These are phyloP conservation scores for Westerdykella aurantiaca DNA, from an alignment of 2,329 filamentous ascomycete species.

Conservation along the genomic window DNA sequence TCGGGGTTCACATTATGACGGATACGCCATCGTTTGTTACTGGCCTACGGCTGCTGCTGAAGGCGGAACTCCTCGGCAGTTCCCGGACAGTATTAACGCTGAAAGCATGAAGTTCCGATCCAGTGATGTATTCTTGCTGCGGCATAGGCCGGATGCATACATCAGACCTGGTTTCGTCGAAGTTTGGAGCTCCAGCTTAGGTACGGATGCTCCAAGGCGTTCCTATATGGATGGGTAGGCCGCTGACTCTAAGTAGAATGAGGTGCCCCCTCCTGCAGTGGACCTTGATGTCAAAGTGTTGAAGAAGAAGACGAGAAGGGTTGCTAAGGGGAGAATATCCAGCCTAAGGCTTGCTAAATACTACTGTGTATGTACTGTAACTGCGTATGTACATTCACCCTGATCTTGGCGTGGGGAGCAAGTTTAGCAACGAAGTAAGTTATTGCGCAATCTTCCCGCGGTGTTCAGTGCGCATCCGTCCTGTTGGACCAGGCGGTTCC, in stretches of 20 bases:
- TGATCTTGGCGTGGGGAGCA: too few relatives aligned
- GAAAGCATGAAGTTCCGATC: conserved; percentile 2
- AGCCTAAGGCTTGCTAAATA: too few relatives aligned
- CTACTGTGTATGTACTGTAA: too few relatives aligned
- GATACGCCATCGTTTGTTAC: conserved; percentile 6
- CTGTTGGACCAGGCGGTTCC: too few relatives aligned
- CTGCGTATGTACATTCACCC: too few relatives aligned
- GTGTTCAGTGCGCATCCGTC: too few relatives aligned
- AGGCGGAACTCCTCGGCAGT: conserved; percentile 1
- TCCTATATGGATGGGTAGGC: background rate
- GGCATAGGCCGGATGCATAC: conserved; percentile 8
- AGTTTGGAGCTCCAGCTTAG: conserved; percentile 4
- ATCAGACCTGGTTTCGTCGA: conserved; percentile 4
- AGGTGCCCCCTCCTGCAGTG: background rate
- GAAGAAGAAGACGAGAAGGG: background rate
- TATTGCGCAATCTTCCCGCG: too few relatives aligned
- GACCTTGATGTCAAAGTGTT: background rate
- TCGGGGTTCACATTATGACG: conserved; percentile 4
- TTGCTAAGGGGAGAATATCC: background rate
- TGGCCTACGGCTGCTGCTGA: conserved; percentile 1
- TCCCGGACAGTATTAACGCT: conserved; percentile 6
- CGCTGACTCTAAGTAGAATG: background rate
- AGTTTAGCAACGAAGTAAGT: too few relatives aligned
- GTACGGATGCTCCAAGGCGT: conserved; percentile 1
- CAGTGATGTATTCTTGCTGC: conserved; percentile 3